These are phyloP conservation scores for Termitomyces sp. DNA, from an alignment of 768 basidiomycete genomes.

Conservation along the genomic window DNA sequence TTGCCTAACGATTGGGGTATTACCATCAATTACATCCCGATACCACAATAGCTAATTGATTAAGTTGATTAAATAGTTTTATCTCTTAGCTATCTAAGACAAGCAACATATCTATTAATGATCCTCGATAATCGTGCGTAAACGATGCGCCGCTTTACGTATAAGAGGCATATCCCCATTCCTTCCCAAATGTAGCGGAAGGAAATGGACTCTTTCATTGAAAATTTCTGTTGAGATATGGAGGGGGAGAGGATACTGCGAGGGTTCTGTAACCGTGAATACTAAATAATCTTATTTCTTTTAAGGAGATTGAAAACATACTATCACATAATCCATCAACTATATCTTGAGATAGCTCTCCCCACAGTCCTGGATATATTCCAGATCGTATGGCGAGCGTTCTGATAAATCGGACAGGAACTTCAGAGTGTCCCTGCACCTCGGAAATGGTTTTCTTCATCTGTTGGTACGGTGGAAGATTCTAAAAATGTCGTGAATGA, in stretches of 20 bases:
- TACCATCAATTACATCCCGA: too few species aligned
- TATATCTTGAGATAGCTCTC: not conserved
- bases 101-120: not conserved
- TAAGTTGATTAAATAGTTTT: too few species aligned
- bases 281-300: not conserved
- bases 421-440: not conserved
- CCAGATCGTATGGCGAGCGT: not conserved
- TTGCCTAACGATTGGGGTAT: too few species aligned
- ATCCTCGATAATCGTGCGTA: not conserved
- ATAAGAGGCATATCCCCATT: not conserved
- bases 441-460: not conserved
- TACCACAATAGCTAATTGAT: too few species aligned
- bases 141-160: not conserved
- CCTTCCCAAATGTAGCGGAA: not conserved
- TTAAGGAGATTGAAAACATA: not conserved
- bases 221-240: not conserved
- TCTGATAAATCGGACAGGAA: not conserved
- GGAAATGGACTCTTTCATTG: not conserved
- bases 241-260: not conserved
- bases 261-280: not conserved
- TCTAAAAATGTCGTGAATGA: too few species aligned
- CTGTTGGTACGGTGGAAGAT: not conserved
- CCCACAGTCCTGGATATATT: not conserved
- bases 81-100: too few species aligned
- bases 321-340: not conserved